These are phyloP conservation scores for Ilex asprella DNA, from an alignment of 257 asterid genomes.

Conservation along the genomic window DNA sequence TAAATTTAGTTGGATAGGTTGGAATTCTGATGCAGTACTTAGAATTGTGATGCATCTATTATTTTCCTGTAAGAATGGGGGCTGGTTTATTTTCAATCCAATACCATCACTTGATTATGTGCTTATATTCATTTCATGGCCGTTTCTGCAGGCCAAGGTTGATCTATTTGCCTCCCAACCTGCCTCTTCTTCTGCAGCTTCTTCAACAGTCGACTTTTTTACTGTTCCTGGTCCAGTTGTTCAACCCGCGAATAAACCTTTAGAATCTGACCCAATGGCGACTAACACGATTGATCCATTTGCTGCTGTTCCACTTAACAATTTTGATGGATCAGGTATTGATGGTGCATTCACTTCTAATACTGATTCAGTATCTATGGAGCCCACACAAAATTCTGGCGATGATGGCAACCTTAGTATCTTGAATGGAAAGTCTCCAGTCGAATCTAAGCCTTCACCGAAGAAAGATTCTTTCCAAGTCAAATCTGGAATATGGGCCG, in stretches of 20 bases:
- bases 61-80: too few relatives aligned
- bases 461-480: conserved; percentile 77
- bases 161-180: conserved; percentile 74
- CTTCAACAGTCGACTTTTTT: conserved; percentile 61
- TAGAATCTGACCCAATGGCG: conserved; percentile 32
- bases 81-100: too few relatives aligned
- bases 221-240: conserved; percentile 53
- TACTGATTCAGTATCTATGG: conserved; percentile 29
- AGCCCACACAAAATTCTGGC: conserved; percentile 26
- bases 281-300: conserved; percentile 60
- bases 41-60: too few relatives aligned
- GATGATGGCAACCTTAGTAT: conserved; percentile 26
- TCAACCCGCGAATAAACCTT: conserved; percentile 29
- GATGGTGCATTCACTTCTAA: conserved; percentile 58
- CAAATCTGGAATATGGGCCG: conserved; percentile 96
- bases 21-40: too few relatives aligned
- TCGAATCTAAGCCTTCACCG: conserved; percentile 26
- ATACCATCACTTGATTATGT: too few relatives aligned
- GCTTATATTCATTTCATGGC: conserved; percentile 1
- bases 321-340: conserved; percentile 61
- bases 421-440: conserved; percentile 23
- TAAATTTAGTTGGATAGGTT: too few relatives aligned
- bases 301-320: conserved; percentile 68
- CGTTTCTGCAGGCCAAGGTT: conserved; percentile 42
- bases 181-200: conserved; percentile 36